A percentile compares a stretch with the other conserved stretches of the same genome.
Conservation (phyloP, 371 early-diverging fungal species). For the Mucor racemosus region DNA sequence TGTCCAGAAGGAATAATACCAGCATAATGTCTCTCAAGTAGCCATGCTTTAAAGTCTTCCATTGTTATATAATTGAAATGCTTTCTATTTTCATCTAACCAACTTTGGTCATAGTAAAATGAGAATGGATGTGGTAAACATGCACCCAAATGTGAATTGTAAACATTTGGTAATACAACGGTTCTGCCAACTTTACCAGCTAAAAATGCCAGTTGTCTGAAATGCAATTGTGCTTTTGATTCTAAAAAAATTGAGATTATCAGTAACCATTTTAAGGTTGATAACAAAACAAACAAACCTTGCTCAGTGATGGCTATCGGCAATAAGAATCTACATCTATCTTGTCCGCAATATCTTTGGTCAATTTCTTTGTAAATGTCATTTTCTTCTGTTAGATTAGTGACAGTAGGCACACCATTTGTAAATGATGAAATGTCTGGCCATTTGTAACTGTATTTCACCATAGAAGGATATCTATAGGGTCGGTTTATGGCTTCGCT, state of each 20-base stretch:
- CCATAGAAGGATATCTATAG: slow-evolving; percentile 21
- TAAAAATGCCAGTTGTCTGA: slow-evolving; percentile 40
- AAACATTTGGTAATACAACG: slow-evolving; percentile 42
- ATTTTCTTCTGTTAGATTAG: background rate
- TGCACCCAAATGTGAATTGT: slow-evolving; percentile 34
- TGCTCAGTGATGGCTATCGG: slow-evolving; percentile 45
- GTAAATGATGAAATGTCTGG: slow-evolving; percentile 5
- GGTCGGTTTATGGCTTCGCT: background rate
- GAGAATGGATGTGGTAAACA: slow-evolving; percentile 33
- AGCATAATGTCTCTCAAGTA: slow-evolving; percentile 23
- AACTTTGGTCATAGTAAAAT: slow-evolving; percentile 37
- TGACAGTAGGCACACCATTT: background rate
- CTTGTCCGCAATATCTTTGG: slow-evolving; percentile 36
- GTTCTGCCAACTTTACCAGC: slow-evolving; percentile 36
- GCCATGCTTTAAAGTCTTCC: slow-evolving; percentile 36
- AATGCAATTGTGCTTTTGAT: slow-evolving; percentile 47
- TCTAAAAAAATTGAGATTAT: slow-evolving; percentile 28
- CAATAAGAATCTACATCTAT: slow-evolving; percentile 37
- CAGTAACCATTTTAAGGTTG: background rate
- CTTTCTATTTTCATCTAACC: slow-evolving; percentile 21
- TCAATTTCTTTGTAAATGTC: slow-evolving; percentile 32
- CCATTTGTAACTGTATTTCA: slow-evolving; percentile 30
- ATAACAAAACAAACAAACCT: slow-evolving; percentile 25
- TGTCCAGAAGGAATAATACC: slow-evolving; percentile 34
- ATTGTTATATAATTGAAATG: slow-evolving; percentile 41